phyloP scores from a whole-genome alignment of 2,329 filamentous ascomycete species.

The Trichoderma harzianum region DNA sequence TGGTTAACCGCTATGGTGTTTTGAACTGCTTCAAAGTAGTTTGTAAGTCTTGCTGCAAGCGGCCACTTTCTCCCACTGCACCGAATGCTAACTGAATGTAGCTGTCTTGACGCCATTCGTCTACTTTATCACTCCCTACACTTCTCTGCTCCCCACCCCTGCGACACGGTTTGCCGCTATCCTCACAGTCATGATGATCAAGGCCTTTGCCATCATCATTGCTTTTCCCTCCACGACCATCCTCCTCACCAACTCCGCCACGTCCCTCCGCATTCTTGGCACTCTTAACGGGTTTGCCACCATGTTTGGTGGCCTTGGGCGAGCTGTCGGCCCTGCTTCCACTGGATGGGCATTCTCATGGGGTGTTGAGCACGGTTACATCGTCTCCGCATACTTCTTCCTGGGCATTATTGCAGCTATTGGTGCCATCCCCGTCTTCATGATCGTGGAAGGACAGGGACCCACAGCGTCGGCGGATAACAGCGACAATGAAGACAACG shows the following conservation, averaged over 20 bases:
- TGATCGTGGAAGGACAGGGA: constrained; percentile 72
- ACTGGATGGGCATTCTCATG: constrained; percentile 70
- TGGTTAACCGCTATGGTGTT: constrained; percentile 71
- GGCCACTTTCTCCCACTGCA: not conserved
- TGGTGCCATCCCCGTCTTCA: constrained; percentile 69
- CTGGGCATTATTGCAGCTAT: constrained; percentile 61
- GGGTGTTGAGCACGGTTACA: constrained; percentile 71
- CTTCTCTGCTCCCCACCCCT: constrained; percentile 56
- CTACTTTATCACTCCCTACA: constrained; percentile 81
- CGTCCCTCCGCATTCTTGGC: constrained; percentile 69
- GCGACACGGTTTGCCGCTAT: constrained; percentile 57
- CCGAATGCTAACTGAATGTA: constrained; percentile 22
- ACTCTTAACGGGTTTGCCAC: constrained; percentile 91
- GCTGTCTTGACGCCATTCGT: constrained; percentile 67
- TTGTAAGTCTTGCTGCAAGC: constrained; percentile 33
- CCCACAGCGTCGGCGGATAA: constrained; percentile 39
- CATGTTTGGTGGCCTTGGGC: constrained; percentile 73
- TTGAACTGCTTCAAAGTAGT: constrained; percentile 69
- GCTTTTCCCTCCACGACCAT: constrained; percentile 89
- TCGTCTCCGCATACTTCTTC: constrained; percentile 78
- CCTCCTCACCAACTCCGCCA: constrained; percentile 81
- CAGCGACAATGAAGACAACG: constrained; percentile 35
- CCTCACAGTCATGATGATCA: constrained; percentile 66
- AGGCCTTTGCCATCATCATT: constrained; percentile 74
- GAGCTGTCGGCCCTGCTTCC: constrained; percentile 73